Evolutionary conservation across 352 stramenopile species (phyloP).

Genomic region (Globisporangium mamillatum): DNA sequence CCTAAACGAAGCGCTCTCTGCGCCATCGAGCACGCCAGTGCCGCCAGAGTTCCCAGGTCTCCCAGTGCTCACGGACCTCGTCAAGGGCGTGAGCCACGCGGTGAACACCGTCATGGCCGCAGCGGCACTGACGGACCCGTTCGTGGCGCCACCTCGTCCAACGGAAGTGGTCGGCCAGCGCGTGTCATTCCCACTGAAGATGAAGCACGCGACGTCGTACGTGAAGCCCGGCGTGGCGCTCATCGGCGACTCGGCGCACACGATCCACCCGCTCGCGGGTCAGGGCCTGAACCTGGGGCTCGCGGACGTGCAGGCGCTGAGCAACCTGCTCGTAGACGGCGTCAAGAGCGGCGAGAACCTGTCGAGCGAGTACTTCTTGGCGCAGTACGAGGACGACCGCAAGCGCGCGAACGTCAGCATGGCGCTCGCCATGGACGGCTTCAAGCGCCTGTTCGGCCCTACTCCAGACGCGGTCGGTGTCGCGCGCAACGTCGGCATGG

Average conservation of each 20-base stretch:
- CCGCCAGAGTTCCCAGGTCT: conserved; percentile 76
- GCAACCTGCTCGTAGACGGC: conserved; percentile 67
- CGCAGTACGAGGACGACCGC: conserved; percentile 85
- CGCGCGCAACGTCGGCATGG: conserved; percentile 85
- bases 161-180: conserved; percentile 67
- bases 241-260: conserved; percentile 94
- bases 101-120: conserved; percentile 77
- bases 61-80: conserved; percentile 70
- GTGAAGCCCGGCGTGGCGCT: conserved; percentile 86
- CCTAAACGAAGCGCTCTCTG: conserved; percentile 75
- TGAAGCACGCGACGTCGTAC: conserved; percentile 87
- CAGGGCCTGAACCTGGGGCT: conserved; percentile 96
- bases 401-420: conserved; percentile 84
- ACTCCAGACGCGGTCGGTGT: conserved; percentile 64
- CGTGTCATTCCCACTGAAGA: conserved; percentile 88
- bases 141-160: conserved; percentile 67
- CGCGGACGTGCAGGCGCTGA: conserved; percentile 85
- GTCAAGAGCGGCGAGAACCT: conserved; percentile 80
- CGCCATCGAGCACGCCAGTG: conserved; percentile 40
- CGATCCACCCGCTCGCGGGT: conserved; percentile 94
- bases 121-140: conserved; percentile 69
- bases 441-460: conserved; percentile 87
- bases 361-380: conserved; percentile 70
- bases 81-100: conserved; percentile 70
- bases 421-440: conserved; percentile 84